Percentiles rank a stretch among this genome's conserved stretches.
These are phyloP conservation scores for Penicillium macrosclerotiorum DNA, from an alignment of 495 filamentous ascomycete genomes.

Conservation along the genomic window DNA sequence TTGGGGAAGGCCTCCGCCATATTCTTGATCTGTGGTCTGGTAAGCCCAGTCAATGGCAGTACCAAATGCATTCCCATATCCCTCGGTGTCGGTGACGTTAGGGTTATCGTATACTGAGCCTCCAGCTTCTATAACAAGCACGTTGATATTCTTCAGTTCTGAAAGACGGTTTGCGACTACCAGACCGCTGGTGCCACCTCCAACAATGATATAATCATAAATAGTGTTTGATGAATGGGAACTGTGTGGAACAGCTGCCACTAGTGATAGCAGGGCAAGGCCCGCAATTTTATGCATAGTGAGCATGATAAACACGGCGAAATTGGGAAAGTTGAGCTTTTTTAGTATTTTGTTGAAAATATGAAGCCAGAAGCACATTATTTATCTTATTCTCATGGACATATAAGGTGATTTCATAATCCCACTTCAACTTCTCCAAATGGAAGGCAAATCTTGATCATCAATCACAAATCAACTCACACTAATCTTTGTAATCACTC, in stretches of 20 bases:
- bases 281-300: constrained; percentile 15
- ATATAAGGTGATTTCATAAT: neutral
- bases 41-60: constrained; percentile 55
- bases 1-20: constrained; percentile 31
- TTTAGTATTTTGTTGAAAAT: no score
- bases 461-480: constrained; percentile 1
- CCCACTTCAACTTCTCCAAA: neutral
- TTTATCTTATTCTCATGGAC: neutral
- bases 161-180: constrained; percentile 54
- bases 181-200: constrained; percentile 54
- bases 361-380: neutral
- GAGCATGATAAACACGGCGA: neutral
- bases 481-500: neutral
- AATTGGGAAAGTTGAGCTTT: no score
- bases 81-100: constrained; percentile 45
- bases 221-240: neutral
- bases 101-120: constrained; percentile 44
- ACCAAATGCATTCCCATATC: constrained; percentile 40
- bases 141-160: constrained; percentile 40
- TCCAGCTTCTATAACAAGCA: constrained; percentile 57
- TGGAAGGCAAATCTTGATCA: neutral
- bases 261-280: constrained; percentile 16
- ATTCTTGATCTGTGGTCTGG: constrained; percentile 41
- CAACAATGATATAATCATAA: constrained; percentile 51
- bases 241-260: constrained; percentile 7